Base-by-base conservation (phyloP, 2,329 filamentous ascomycete species). In the Apiospora phragmitis region DNA sequence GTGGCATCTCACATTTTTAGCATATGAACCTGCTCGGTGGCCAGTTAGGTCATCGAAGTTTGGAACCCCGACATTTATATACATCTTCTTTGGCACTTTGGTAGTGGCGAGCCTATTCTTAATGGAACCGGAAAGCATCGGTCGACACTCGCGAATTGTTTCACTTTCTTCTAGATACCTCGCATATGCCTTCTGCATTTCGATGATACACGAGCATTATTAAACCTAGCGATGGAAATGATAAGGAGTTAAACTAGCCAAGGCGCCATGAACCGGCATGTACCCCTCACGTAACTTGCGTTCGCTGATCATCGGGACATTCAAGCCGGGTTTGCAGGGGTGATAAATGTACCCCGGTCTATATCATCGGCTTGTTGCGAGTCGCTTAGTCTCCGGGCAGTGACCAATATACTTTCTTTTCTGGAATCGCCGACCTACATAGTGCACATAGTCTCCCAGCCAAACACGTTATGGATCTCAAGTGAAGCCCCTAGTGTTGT, bases 91-190 rank as follows among this genome's bases (percentile, higher is more conserved):
- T 62, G 21, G 51, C 26, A 59, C 35, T 3, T 32, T 21, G 29
- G 29, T 21, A 32, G 26, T 35, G 16, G 51, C 51, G 51, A 18
- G 16, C 35, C 16, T 35, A 32, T 32, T 29, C 1, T 32, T 32
- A 35, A 32, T 16, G 55, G 55, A n/a, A 12, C 18, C 32, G 32
- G 21, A 38, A 62, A 21, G 21, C 21, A 9, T 62, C 21, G 32
- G 55, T 12, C 9, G 35, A 62, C 55, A 21, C 38, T 21, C 16
- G 38, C 32, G 9, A 11, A 35, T 24, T 38, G 18, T 35, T 35
- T 38, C 38, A n/a, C 32, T 38, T 62, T 62, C 32, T 62, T 62
- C 55, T 38, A 62, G 55, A 62, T 35, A 62, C 55, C 55, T 62
- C 7, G 55, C n/a, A 32, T 8, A 38, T 62, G 32, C 24, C 16